Evolutionary conservation across 495 filamentous ascomycete species (phyloP), one percentile per base, ranked within the genome.

Genomic region (Aspergillus cavernicola): DNA sequence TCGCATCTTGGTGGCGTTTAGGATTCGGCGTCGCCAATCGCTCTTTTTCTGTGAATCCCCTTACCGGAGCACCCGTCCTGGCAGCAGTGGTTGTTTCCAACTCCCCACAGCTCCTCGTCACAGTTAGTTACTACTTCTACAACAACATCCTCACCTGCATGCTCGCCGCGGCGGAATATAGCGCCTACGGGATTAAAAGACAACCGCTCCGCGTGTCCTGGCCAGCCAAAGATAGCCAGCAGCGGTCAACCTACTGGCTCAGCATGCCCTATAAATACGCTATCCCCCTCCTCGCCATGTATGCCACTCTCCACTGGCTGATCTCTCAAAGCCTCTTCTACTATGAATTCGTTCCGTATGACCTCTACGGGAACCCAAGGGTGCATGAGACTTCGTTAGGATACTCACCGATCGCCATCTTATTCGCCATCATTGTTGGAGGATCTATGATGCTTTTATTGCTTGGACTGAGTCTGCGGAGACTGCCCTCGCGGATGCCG

Each of bases 161-260:
- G 74, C 58, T 76, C 26, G 51, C 65, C 15, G 63, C 61, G 7
- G 15, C 62, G 4, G 62, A 79, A 51, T 77, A 68, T 56, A 60
- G 45, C 28, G 46, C 53, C 0, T 71, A 65, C 28, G 66, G 66
- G 0, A 37, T 29, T 7, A 20, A 33, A 2, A 53, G 62, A 8
- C 72, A 70, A 46, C 40, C 59, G 1, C 65, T 83, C 0, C 67
- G 80, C 5, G 75, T 82, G 2, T 74, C 77, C 1, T 57, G 63
- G 18, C 74, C 75, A 4, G 20, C 36, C 0, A 51, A 58, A 33
- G 68, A 68, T 1, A 53, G 55, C 2, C 71, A 80, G 49, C 75
- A 78, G 52, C 62, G 62, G 0, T 68, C 71, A 3, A 74, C 71
- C 11, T 75, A 77, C 46, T 77, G 58, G 39, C 68, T 78, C 11